These are phyloP conservation scores for Syzygium syzygioides DNA, from an alignment of 441 rosid genomes.

Conservation along the genomic window DNA sequence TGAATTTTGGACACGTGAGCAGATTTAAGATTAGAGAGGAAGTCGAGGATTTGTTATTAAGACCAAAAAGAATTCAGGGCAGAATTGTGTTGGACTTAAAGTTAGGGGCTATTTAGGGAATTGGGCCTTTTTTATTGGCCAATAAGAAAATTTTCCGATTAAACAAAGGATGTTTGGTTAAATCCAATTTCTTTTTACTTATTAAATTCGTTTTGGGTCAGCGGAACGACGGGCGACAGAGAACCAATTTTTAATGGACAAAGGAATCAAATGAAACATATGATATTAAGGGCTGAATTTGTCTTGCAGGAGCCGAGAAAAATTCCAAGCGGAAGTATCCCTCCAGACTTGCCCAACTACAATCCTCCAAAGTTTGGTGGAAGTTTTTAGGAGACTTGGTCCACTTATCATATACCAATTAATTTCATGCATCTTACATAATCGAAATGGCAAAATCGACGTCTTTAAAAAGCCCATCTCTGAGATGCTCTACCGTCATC, in stretches of 20 bases:
- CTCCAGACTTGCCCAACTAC: background rate
- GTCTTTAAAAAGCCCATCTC: background rate
- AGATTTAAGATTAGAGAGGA: background rate
- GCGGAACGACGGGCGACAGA: background rate
- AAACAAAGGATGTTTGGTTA: background rate
- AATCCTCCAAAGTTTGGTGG: background rate
- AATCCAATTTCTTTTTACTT: background rate
- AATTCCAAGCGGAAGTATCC: background rate
- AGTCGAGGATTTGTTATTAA: background rate
- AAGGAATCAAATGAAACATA: background rate
- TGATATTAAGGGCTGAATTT: background rate
- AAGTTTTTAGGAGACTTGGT: background rate
- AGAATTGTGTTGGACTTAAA: background rate
- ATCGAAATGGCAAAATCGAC: background rate
- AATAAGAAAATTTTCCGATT: background rate
- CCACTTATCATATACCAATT: too few species aligned
- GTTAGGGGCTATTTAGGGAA: background rate
- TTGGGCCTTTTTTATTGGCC: background rate
- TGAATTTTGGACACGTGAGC: background rate
- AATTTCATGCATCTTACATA: background rate
- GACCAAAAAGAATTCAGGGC: background rate
- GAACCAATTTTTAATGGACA: background rate
- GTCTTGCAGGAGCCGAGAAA: background rate
- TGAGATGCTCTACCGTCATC: background rate
- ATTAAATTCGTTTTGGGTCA: background rate